Percentiles rank a stretch among this genome's conserved stretches.
phyloP scores from a whole-genome alignment of 495 filamentous ascomycete genomes.

The Baudoinia panamericana region DNA sequence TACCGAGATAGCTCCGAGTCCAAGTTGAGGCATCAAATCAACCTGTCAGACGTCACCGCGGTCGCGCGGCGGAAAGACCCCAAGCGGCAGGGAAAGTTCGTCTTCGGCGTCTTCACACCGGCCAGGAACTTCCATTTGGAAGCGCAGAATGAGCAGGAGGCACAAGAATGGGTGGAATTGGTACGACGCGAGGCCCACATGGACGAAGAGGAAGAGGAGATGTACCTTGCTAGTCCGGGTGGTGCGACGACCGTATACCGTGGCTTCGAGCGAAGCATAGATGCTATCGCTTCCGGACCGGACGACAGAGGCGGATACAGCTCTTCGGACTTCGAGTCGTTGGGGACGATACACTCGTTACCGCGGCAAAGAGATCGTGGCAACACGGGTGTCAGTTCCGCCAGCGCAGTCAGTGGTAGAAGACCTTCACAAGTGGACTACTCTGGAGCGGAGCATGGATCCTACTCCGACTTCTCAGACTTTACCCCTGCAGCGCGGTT shows the following conservation, averaged over 20 bases:
- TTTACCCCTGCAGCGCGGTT: constrained; percentile 31
- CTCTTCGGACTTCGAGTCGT: constrained; percentile 45
- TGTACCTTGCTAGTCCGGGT: constrained; percentile 52
- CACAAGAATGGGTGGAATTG: constrained; percentile 73
- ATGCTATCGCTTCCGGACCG: constrained; percentile 11
- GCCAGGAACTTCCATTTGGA: constrained; percentile 85
- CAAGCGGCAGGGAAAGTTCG: constrained; percentile 62
- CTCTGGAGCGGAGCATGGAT: constrained; percentile 77
- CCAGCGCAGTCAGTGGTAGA: constrained; percentile 19
- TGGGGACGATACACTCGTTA: constrained; percentile 1
- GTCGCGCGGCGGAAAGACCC: constrained; percentile 78
- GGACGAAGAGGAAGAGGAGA: constrained; percentile 72
- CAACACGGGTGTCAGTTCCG: constrained; percentile 3
- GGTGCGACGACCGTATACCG: constrained; percentile 28
- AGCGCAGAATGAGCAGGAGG: constrained; percentile 56
- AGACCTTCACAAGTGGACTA: constrained; percentile 49
- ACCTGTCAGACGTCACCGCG: constrained; percentile 79
- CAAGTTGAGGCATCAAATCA: constrained; percentile 75
- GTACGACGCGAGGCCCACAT: constrained; percentile 69
- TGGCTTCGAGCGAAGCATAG: constrained; percentile 28
- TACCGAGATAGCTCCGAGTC: constrained; percentile 87
- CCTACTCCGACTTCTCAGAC: constrained; percentile 85
- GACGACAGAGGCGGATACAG: constrained; percentile 41
- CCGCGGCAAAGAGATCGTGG: constrained; percentile 9
- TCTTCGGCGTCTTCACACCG: constrained; percentile 89